phyloP scores from a whole-genome alignment of 1,284 basidiomycete genomes.

The Cutaneotrichosporon mucoides region DNA sequence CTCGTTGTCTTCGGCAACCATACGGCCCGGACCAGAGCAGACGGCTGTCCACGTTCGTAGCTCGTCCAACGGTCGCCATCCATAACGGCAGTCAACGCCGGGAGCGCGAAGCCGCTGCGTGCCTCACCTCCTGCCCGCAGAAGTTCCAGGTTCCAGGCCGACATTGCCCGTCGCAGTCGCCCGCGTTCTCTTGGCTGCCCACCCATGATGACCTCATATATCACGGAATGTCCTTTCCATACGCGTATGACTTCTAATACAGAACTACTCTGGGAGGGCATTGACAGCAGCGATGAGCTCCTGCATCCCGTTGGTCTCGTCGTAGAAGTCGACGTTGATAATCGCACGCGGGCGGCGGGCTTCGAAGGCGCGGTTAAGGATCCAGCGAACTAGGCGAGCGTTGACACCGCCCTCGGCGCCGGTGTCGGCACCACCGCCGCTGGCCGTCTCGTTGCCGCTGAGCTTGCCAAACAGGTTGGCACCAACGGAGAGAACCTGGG shows the following conservation, averaged over 20 bases:
- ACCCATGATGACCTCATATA: not conserved
- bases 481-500: not conserved
- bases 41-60: too few relatives aligned
- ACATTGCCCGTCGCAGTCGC: too few relatives aligned
- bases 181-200: too few relatives aligned
- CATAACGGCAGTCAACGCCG: too few relatives aligned
- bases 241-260: too few relatives aligned
- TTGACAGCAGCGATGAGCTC: conserved; percentile 17
- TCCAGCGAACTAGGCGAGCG: conserved; percentile 62
- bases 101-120: too few relatives aligned
- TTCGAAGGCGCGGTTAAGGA: conserved; percentile 52
- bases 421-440: not conserved
- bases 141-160: too few relatives aligned
- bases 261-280: conserved; percentile 1
- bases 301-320: conserved; percentile 11
- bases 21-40: too few relatives aligned
- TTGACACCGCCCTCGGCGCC: conserved; percentile 63
- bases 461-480: conserved; percentile 9
- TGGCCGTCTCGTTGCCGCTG: not conserved
- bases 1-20: too few relatives aligned
- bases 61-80: too few relatives aligned
- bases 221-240: not conserved
- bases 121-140: too few relatives aligned
- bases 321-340: conserved; percentile 43
- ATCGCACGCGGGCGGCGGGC: conserved; percentile 31